Conservation (phyloP, 192 early-diverging fungal genomes). For the Coemansia sp. region DNA sequence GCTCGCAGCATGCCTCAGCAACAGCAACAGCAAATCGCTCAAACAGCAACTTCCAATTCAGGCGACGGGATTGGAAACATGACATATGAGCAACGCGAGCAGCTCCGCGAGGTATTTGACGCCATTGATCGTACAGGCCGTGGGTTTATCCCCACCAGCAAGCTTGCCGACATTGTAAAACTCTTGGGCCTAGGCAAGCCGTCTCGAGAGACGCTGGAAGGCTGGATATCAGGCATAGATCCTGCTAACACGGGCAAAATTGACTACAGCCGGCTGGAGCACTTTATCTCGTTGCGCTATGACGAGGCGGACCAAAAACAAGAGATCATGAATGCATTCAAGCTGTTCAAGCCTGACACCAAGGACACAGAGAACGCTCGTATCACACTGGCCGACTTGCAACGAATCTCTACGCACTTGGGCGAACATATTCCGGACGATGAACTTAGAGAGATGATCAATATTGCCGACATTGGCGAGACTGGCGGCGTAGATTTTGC, state of each 20-base stretch:
- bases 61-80: constrained; percentile 33
- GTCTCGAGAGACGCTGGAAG: background rate
- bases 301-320: constrained; percentile 58
- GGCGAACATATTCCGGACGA: constrained; percentile 66
- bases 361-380: constrained; percentile 53
- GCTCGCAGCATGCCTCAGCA: constrained; percentile 8
- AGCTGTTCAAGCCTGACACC: constrained; percentile 73
- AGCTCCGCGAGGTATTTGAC: constrained; percentile 45
- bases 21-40: constrained; percentile 2
- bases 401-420: constrained; percentile 60
- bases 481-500: constrained; percentile 63
- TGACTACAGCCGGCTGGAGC: constrained; percentile 26
- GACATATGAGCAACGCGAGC: constrained; percentile 36
- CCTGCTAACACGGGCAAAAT: constrained; percentile 31
- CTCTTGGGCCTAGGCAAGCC: constrained; percentile 19
- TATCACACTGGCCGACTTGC: constrained; percentile 78
- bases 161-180: constrained; percentile 15
- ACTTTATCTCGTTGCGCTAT: constrained; percentile 31
- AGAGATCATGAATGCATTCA: constrained; percentile 75
- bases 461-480: constrained; percentile 62
- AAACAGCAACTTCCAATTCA: background rate
- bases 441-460: constrained; percentile 68
- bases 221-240: constrained; percentile 34
- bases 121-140: constrained; percentile 30
- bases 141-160: constrained; percentile 29